Evolutionary conservation across 2,329 filamentous ascomycete species (phyloP), one percentile per base, ranked within the genome.

Genomic region (Colletotrichum sp.): DNA sequence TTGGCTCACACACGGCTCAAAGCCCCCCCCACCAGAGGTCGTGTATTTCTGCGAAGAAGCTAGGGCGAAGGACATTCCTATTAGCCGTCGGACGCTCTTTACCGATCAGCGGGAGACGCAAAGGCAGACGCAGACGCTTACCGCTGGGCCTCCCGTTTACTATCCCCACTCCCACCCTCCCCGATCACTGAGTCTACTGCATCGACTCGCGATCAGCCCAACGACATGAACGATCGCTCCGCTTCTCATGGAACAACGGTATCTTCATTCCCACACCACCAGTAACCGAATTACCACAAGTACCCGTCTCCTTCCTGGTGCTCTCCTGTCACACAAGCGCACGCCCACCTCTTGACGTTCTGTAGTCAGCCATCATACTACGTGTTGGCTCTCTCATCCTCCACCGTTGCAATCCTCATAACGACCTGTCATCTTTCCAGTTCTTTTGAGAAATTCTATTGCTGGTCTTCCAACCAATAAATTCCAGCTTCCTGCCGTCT

Each of bases 171-270:
- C 66, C 70, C 62, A 9, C 57, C 38, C 15, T 33, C 29, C 51
- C 73, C 75, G 73, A 75, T 76, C 75, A 73, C 69, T 63, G 54
- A 24, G 51, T 69, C 34, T 72, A 47, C 66, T 29, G 66, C 74
- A 54, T 38, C 47, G 6, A 59, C 62, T 69, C 57, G 57, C 72
- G 74, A 76, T 76, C 74, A 76, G 66, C 24, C 62, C 72, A 67
- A 67, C 62, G 63, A 65, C 27, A 67, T 65, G 29, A 69, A 62
- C 43, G 70, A 73, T 73, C 65, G 73, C 43, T 70, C 47, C 61
- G 72, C 64, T 58, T 33, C 43, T 63, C 55, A 34, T 33, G 58
- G 70, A 57, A 51, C 68, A 71, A 38, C 34, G 65, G 61, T 36
- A 57, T 65, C 73, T 59, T 16, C 66, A 66, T 62, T 47, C 55